phyloP scores from a whole-genome alignment of 192 early-diverging fungal species.

The Pilaira anomala region DNA sequence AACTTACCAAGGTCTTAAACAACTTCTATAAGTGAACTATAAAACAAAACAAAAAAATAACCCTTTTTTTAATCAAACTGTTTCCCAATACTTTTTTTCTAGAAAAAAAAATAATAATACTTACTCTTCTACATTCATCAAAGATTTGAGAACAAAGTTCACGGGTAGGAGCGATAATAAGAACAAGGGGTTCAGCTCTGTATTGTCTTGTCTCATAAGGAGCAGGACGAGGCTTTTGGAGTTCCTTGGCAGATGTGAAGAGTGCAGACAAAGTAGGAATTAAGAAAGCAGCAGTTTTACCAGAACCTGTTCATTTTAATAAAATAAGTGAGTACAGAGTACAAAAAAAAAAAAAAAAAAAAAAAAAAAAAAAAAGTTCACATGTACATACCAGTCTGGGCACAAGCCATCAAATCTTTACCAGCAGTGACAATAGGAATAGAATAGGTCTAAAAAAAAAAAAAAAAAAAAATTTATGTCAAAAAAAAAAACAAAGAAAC shows the following conservation, averaged over 20 bases:
- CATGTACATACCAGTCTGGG: slow-evolving; percentile 63
- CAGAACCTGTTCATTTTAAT: slow-evolving; percentile 75
- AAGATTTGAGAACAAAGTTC: slow-evolving; percentile 83
- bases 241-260: slow-evolving; percentile 48
- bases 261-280: slow-evolving; percentile 73
- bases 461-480: neutral
- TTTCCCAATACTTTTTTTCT: neutral
- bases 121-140: slow-evolving; percentile 65
- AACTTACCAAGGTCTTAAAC: slow-evolving; percentile 48
- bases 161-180: slow-evolving; percentile 79
- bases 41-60: neutral
- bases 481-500: too few species aligned
- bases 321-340: slow-evolving; percentile 34
- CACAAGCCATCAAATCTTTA: slow-evolving; percentile 84
- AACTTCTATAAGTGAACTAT: slow-evolving; percentile 46
- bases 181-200: slow-evolving; percentile 57
- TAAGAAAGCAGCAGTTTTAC: slow-evolving; percentile 81
- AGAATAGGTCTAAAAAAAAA: slow-evolving; percentile 48
- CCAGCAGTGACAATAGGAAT: slow-evolving; percentile 58
- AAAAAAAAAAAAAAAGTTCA: neutral
- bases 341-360: slow-evolving; percentile 4
- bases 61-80: neutral
- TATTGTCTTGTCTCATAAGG: slow-evolving; percentile 35
- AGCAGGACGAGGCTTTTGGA: slow-evolving; percentile 25
- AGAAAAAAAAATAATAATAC: neutral